Conservation (phyloP, 176 grass and related monocot genomes). For the Lolium multiflorum region DNA sequence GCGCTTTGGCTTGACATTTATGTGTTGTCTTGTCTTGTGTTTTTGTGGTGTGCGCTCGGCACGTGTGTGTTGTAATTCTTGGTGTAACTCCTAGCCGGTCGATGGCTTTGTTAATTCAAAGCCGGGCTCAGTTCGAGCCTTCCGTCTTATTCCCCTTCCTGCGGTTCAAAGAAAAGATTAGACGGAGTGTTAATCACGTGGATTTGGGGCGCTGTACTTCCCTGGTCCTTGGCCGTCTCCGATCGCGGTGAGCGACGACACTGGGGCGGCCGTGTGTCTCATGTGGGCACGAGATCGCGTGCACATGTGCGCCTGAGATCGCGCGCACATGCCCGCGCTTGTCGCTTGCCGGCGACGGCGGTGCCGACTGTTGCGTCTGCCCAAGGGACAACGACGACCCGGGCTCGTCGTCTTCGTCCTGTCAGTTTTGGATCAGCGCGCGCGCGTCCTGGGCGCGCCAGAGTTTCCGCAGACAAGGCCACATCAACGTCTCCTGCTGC, state of each 20-base stretch:
- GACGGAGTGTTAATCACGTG: background rate
- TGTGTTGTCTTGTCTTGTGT: too few species aligned
- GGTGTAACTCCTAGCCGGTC: too few species aligned
- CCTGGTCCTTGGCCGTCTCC: background rate
- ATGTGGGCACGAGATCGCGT: background rate
- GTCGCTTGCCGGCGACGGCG: slow-evolving; percentile 1
- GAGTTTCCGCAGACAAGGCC: background rate
- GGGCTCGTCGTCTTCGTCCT: background rate
- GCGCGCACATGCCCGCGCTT: slow-evolving; percentile 14
- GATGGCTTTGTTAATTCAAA: too few species aligned
- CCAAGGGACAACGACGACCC: background rate
- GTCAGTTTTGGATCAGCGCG: background rate
- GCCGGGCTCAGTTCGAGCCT: too few species aligned
- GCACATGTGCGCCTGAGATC: slow-evolving; percentile 24
- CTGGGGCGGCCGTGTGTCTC: background rate
- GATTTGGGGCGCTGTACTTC: background rate
- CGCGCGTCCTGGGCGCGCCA: background rate
- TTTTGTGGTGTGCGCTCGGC: too few species aligned
- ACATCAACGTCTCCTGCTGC: background rate
- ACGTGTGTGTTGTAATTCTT: too few species aligned
- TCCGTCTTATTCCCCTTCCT: too few species aligned
- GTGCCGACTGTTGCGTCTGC: background rate
- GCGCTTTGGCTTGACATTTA: too few species aligned
- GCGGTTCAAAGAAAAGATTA: too few species aligned
- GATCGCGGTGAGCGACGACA: background rate